Evolutionary conservation across 345 rosid genomes (phyloP).

Genomic region (Populus ilicifolia): DNA sequence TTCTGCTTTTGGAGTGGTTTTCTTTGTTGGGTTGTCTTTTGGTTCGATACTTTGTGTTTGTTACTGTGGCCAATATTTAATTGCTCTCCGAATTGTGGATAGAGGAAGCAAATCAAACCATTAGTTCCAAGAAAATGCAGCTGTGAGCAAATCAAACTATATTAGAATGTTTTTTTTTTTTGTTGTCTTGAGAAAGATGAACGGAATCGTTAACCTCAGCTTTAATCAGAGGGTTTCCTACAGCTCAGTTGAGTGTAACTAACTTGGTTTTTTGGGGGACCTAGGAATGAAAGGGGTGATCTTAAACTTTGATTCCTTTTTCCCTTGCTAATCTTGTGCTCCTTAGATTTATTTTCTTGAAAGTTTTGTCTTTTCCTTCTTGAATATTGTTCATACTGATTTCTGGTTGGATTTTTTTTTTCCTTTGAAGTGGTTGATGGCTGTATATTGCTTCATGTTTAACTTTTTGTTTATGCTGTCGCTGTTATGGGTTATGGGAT

Average conservation of each 20-base stretch:
- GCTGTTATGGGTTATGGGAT: not conserved
- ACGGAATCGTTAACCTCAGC: not conserved
- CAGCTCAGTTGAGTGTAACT: not conserved
- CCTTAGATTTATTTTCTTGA: not conserved
- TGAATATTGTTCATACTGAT: not conserved
- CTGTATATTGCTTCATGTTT: slow-evolving; percentile 1
- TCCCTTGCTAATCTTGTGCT: not conserved
- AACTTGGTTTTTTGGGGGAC: not conserved
- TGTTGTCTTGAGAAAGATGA: not conserved
- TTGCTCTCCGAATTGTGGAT: not conserved
- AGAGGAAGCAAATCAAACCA: not conserved
- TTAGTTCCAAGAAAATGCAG: not conserved
- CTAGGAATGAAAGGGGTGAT: not conserved
- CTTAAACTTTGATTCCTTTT: not conserved
- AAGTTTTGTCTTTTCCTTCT: not conserved
- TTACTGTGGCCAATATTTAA: not conserved
- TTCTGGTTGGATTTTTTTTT: not conserved
- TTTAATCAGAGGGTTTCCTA: not conserved
- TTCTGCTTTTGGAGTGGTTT: not conserved
- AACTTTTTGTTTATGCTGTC: not conserved
- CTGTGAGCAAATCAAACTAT: not conserved
- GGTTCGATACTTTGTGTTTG: not conserved
- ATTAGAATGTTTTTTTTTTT: not conserved
- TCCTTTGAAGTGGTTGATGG: not conserved
- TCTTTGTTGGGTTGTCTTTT: slow-evolving; percentile 1